These are phyloP conservation scores for Gossypium stocksii DNA, from an alignment of 345 rosid species.

Conservation along the genomic window DNA sequence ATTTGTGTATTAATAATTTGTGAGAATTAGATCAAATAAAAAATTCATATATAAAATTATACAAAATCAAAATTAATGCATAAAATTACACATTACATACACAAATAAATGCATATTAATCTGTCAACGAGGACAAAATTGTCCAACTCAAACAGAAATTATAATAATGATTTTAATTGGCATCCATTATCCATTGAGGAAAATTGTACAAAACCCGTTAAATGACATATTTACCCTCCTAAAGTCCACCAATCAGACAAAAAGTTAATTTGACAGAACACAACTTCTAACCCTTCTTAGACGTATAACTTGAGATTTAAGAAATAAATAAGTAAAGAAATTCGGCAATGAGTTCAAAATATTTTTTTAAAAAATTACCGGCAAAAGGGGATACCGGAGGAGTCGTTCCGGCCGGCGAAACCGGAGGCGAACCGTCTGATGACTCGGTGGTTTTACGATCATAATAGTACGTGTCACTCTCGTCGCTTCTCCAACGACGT, in stretches of 20 bases:
- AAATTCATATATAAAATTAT: too few relatives aligned
- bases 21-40: too few relatives aligned
- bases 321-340: neutral
- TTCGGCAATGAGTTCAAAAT: neutral
- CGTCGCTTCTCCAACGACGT: conserved; percentile 27
- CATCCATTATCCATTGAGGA: too few relatives aligned
- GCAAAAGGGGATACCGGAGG: conserved; percentile 82
- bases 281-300: neutral
- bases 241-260: neutral
- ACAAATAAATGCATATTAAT: too few relatives aligned
- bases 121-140: conserved; percentile 13
- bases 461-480: conserved; percentile 82
- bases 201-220: neutral
- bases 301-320: too few relatives aligned
- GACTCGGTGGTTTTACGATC: conserved; percentile 83
- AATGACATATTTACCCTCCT: conserved; percentile 33
- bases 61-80: too few relatives aligned
- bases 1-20: too few relatives aligned
- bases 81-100: too few relatives aligned
- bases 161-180: too few relatives aligned
- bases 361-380: conserved; percentile 35
- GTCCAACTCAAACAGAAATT: conserved; percentile 5
- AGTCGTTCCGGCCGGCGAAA: conserved; percentile 82
- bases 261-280: neutral
- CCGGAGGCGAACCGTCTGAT: conserved; percentile 71